Percentiles rank a stretch among this genome's conserved stretches.
phyloP scores from a whole-genome alignment of 164 flowering plant species.

The Umbilicus rupestris region DNA sequence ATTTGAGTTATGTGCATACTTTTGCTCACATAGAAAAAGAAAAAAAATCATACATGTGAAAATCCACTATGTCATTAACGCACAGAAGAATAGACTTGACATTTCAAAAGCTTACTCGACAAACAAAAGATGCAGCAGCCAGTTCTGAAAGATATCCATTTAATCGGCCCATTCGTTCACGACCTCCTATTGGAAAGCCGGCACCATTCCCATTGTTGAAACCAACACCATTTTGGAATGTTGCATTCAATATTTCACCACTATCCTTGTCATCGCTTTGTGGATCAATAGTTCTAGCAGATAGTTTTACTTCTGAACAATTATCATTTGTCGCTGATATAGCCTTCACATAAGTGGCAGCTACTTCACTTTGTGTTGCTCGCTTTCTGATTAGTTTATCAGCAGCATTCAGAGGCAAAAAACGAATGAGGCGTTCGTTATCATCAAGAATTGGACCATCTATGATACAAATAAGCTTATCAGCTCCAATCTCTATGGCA shows the following conservation, averaged over 20 bases:
- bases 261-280: conserved; percentile 28
- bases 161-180: conserved; percentile 61
- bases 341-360: conserved; percentile 92
- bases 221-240: conserved; percentile 89
- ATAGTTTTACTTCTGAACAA: conserved; percentile 16
- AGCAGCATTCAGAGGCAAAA: conserved; percentile 81
- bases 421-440: conserved; percentile 59
- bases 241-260: conserved; percentile 25
- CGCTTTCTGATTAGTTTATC: conserved; percentile 65
- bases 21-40: too few species aligned
- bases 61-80: background rate
- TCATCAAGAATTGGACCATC: conserved; percentile 94
- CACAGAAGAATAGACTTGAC: background rate
- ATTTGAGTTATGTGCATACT: too few species aligned
- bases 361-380: conserved; percentile 87
- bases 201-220: conserved; percentile 86
- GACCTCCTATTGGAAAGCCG: conserved; percentile 94
- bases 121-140: conserved; percentile 97
- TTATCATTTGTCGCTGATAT: conserved; percentile 45
- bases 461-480: conserved; percentile 85
- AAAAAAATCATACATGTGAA: background rate
- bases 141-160: conserved; percentile 89
- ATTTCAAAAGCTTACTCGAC: conserved; percentile 52
- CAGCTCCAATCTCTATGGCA: conserved; percentile 92
- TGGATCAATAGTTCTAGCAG: conserved; percentile 21